Evolutionary conservation across 176 grass and related monocot species (phyloP), one percentile per base, ranked within the genome.

Genomic region (Saccharum spontaneum): DNA sequence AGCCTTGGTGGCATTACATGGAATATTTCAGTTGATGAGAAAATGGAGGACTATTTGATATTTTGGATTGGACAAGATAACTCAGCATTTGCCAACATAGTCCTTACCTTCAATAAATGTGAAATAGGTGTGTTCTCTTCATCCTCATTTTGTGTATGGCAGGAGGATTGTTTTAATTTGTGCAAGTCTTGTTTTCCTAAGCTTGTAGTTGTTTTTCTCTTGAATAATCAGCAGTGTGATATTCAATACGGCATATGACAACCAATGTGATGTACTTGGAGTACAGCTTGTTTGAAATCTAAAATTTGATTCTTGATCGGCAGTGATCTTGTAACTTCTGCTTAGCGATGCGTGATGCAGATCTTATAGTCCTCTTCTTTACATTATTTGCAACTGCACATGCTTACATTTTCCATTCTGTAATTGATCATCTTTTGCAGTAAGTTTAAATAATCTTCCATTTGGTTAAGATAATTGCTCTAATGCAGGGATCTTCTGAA

Each of bases 31-130:
- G 33, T 75, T 77, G 78, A 89, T 38, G 52, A 86, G 57, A 95
- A 86, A 71, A 94, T 95, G 60, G 91, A 94, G 34, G 90, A 95
- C 80, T 92, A 92, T 89, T 83, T 90, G 59, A 86, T 98, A 71
- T 98, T 89, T 80, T 98, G 93, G 91, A 90, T 98, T 89, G 93
- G 96, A 38, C 82, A 89, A 40, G 91, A 98, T 62, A 92, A 95
- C 50, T 89, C 91, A 1, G 96, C 96, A 16, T 98, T 98, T 90
- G 83, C 89, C 45, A 98, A 98, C 76, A 31, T 95, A 79, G 85
- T 92, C 38, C 93, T 98, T 85, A 98, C 91, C 40, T 98, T 98
- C 83, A 98, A 98, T 85, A 90, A 83, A 77, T 95, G 93, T 36
- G 88, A 98, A 84, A 95, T 95, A 95, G 90, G 96, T 98, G 67